phyloP scores from a whole-genome alignment of 1,284 basidiomycete species.

The Sanguinoderma infundibulare region DNA sequence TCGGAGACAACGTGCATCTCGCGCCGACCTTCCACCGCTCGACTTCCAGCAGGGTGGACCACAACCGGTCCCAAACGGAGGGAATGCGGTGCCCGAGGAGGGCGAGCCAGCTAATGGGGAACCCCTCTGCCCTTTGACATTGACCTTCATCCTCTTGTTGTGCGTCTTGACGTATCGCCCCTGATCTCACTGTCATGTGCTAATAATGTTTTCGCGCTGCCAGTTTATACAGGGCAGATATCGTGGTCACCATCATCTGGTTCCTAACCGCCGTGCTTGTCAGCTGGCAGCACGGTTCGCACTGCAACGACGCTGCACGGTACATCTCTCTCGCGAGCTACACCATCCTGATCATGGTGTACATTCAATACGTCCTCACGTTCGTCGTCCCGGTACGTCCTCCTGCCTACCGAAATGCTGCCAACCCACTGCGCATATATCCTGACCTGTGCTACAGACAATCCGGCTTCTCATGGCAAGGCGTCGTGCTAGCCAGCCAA shows the following conservation, averaged over 20 bases:
- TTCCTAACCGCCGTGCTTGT: constrained; percentile 74
- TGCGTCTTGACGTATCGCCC: neutral
- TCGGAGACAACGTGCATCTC: neutral
- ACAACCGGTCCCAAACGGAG: neutral
- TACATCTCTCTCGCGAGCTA: neutral
- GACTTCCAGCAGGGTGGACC: neutral
- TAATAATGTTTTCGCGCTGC: neutral
- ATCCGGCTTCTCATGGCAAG: neutral
- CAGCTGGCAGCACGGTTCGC: constrained; percentile 65
- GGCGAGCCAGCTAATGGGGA: neutral
- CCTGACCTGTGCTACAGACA: neutral
- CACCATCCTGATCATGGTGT: constrained; percentile 34
- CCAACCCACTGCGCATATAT: neutral
- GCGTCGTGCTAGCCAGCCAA: constrained; percentile 29
- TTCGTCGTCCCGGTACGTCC: constrained; percentile 64
- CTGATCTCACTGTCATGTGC: too few relatives aligned
- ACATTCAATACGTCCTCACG: constrained; percentile 71
- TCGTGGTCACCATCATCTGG: constrained; percentile 66
- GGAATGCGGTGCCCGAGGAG: neutral
- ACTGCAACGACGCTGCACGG: constrained; percentile 61
- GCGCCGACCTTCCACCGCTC: neutral
- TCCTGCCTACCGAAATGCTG: constrained; percentile 10
- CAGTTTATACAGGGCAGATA: constrained; percentile 9
- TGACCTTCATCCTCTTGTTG: neutral
- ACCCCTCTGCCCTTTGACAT: neutral